Conservation (phyloP, 257 asterid genomes). For the Cynanchum wilfordii region DNA sequence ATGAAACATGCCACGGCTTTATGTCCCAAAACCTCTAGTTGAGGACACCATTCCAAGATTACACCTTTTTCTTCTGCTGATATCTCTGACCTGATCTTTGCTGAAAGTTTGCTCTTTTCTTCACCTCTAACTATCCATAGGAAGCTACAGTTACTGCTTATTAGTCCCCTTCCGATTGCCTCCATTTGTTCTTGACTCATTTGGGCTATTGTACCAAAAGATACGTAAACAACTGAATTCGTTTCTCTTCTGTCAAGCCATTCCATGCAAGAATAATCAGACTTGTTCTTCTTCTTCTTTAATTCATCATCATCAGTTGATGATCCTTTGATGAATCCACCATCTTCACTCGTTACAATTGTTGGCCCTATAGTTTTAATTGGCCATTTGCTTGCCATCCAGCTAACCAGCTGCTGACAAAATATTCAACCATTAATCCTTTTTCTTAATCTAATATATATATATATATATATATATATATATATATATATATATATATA, state of each 20-base stretch:
- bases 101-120: constrained; percentile 21
- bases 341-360: not conserved
- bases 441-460: no score
- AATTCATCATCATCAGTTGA: not conserved
- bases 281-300: not conserved
- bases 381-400: constrained; percentile 21
- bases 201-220: constrained; percentile 21
- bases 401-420: constrained; percentile 1
- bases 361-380: constrained; percentile 26
- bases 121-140: constrained; percentile 25
- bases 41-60: constrained; percentile 29
- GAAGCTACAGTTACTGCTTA: constrained; percentile 11
- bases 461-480: no score
- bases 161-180: constrained; percentile 18
- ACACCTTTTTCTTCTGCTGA: constrained; percentile 7
- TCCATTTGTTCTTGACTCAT: constrained; percentile 23
- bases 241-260: constrained; percentile 23
- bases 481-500: no score
- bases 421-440: no score
- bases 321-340: not conserved
- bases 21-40: constrained; percentile 26
- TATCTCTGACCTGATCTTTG: constrained; percentile 6
- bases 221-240: constrained; percentile 25
- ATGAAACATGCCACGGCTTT: constrained; percentile 21
- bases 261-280: not conserved